Base-by-base conservation (phyloP, 768 basidiomycete genomes). In the Suillus plorans region DNA sequence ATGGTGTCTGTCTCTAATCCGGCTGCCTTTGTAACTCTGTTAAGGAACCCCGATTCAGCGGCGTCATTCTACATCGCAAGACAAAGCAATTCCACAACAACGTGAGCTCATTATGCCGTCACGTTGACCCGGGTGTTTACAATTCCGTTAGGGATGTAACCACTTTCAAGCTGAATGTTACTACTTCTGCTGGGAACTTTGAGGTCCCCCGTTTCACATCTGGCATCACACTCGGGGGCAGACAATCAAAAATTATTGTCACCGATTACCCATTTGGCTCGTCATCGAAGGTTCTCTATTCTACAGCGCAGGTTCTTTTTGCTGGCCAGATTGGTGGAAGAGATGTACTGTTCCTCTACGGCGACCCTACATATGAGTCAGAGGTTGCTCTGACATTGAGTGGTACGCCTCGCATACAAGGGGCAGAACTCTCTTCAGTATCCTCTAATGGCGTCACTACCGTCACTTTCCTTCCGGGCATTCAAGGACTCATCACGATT, bases 221-320 rank as follows among this genome's bases (percentile, higher is more conserved):
- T 4, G 70, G 80, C 22, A 85, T 94, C 66, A 82, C 84, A 1
- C 83, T 94, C 10, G 71, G 76, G 34, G 92, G 92, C 10, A 83
- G 92, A 22, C 85, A 92, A 73, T 90, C 88, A 52, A 92, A 91
- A 71, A 79, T 92, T 31, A 77, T 94, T 37, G 80, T 90, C 16
- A 86, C 89, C 0, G 86, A 91, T 73, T 91, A 91, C 71, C 77
- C 82, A 10, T 93, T 91, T 70, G 93, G 93, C 25, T 79, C 78
- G 16, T 59, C 53, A 34, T 86, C 87, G 10, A 80, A 77, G 63
- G 70, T 90, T 1, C 74, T 84, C 4, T 94, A 91, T 74, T 88
- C 91, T 6, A 93, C 92, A 1, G 89, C 91, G 0, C 82, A 85
- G 63, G 80, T 95, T 36, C 83, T 93, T 69, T 92, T 85, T 68